Evolutionary conservation across 148 eudicot species (phyloP), one percentile per base, ranked within the genome.

Genomic region (Fagopyrum homotropicum): DNA sequence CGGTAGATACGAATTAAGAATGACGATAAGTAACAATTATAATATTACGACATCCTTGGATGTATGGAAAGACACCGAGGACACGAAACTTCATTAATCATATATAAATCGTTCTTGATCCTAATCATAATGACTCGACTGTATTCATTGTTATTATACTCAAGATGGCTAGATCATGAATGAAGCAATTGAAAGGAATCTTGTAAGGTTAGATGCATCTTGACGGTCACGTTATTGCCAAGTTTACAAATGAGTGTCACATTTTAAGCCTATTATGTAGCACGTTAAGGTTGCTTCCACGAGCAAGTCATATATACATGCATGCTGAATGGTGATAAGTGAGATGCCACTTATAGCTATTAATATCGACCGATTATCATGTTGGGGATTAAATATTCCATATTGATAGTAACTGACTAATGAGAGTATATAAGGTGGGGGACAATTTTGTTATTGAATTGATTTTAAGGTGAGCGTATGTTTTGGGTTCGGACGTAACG

Each of bases 281-380:
- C 15, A 51, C 61, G 61, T 64, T 45, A 10, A 40, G 70, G 17
- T 64, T 64, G 45, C 46, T 64, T 64, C 70, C 70, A 64, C 44
- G 30, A 26, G 44, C 45, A 64, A 64, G 9, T n/a, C n/a, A 4
- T 2, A 35, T 14, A 1, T 35, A 61, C 45, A 61, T 57, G 0
- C 3, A 35, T 14, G 9, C 8, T 57, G 63, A 57, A 57, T 57
- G 44, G 26, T 29, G 11, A 26, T 29, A 1, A 1, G 35, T 29
- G 45, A 57, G 6, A 57, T 63, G 6, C 44, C 69, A 63, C 40
- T 63, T 29, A 29, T 29, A 63, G 69, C 16, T 63, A 63, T 11
- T 63, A 29, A 29, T 44, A 30, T 56, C 7, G 2, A 56, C 61
- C 56, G 15, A 51, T 51, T 17, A 22, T 22, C 26, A 22, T 22